Base-by-base conservation (phyloP, 805 yeast genomes). In the Metahyphopichia silvanorum region DNA sequence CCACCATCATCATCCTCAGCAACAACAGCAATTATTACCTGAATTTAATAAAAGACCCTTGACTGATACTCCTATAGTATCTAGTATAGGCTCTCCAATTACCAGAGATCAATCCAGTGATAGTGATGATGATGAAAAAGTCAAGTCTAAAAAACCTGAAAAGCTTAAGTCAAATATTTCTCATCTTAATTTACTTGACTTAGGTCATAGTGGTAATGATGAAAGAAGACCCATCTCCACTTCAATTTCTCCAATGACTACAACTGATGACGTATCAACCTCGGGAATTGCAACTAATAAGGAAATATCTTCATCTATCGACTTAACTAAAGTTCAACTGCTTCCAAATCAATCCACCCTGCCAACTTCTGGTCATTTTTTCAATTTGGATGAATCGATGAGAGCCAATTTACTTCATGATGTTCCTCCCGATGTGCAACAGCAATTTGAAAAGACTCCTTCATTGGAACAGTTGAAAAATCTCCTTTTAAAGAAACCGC, bases 41-140 rank as follows among this genome's bases (percentile, higher is more conserved):
- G 77, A 65, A 35, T 83, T 83, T 57, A 78, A 82, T 49, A 79
- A 76, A 53, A 63, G 88, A 28, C 93, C 93, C 0, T 60, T 78
- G 33, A 79, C 82, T 26, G 93, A 83, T 48, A 83, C 93, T 0
- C 93, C 93, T 0, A 69, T 79, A 1, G 72, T 71, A 8, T 77
- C 83, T 19, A 63, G 68, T 3, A 62, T 70, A 49, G 60, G 75
- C 1, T 78, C 86, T 1, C 88, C 88, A 0, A 53, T 49, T 8
- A 47, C 60, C 5, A 33, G 55, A 22, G 47, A 44, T 13, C 58
- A 58, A 29, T 47, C 53, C 11, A 53, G 57, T 20, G 66, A 58
- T 5, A 46, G 43, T 14, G 44, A 40, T 15, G 38, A 26, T 21
- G 48, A 40, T 4, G 46, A 39, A 21, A 51, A 47, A n/a, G 57